Evolutionary conservation across 306 rosid species (phyloP), one percentile per base, ranked within the genome.

Genomic region (Malus sieversii): DNA sequence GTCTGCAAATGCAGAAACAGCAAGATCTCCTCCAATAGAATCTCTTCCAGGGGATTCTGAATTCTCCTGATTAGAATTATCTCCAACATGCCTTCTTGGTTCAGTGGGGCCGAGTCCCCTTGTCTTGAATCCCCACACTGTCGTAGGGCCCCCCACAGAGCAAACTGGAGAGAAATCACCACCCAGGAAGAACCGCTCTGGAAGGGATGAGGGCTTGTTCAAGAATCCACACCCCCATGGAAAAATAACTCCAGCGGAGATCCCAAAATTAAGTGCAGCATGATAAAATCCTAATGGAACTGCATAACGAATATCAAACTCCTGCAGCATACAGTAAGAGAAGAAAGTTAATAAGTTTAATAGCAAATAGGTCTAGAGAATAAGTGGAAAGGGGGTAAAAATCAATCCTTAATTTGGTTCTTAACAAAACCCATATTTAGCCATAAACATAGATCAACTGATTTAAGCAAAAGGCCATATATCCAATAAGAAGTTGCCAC

Each of bases 111-210:
- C 93, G 71, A 92, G 80, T 72, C 97, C 98, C 81, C 99, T 87
- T 33, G 98, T 85, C 84, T 82, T 90, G 76, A 96, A 96, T 64
- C 99, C 99, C 91, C 93, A 90, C 59, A 92, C 87, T 65, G 98
- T 87, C 52, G 88, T 75, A 71, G 96, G 97, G 35, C 99, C 97
- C 57, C 97, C 98, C 11, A 88, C 67, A 77, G 92, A 80, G 87
- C 92, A 92, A 72, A 96, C 86, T 48, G 98, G 98, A 87, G 99
- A 92, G 92, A 92, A 89, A 73, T 92, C 97, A 81, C 98, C 98
- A 76, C 99, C 96, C 83, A 96, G 77, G 89, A 89, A 96, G 85
- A 96, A 96, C 78, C 98, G 85, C 73, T 90, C 97, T 18, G 99
- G 97, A 79, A 92, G 87, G 55, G 99, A 92, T 29, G 97, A 85